Percentiles rank a stretch among this genome's conserved stretches.
Evolutionary conservation across 257 asterid species (phyloP).

Genomic region (Salvia splendens): DNA sequence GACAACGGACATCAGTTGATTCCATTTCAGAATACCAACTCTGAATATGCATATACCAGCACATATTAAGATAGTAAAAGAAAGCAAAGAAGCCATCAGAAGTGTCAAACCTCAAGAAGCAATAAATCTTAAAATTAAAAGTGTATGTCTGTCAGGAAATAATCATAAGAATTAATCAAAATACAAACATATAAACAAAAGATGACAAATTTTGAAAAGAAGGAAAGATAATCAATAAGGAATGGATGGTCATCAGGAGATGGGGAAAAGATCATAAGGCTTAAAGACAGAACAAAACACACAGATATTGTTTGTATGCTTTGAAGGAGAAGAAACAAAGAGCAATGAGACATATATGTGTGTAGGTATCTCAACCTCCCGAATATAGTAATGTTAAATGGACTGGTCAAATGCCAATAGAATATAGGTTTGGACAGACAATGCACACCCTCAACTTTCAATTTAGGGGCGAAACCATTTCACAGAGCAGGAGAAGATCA

Average conservation of each 20-base stretch:
- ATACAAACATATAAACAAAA: slow-evolving; percentile 18
- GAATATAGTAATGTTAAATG: slow-evolving; percentile 9
- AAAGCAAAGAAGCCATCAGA: slow-evolving; percentile 23
- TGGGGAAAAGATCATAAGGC: background rate
- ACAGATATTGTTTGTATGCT: slow-evolving; percentile 4
- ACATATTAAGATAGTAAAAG: slow-evolving; percentile 5
- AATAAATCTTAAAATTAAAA: slow-evolving; percentile 26
- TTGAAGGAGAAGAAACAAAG: background rate
- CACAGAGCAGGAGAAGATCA: background rate
- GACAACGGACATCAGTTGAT: slow-evolving; percentile 21
- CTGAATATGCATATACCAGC: slow-evolving; percentile 20
- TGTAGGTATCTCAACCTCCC: slow-evolving; percentile 21
- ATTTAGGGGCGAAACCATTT: slow-evolving; percentile 1
- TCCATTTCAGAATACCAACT: slow-evolving; percentile 13
- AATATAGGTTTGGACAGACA: slow-evolving; percentile 14
- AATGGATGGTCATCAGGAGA: background rate
- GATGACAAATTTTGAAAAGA: slow-evolving; percentile 9
- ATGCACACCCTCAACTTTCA: slow-evolving; percentile 12
- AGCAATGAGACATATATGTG: background rate
- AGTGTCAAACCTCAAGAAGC: slow-evolving; percentile 7
- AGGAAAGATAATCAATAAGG: background rate
- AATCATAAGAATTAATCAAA: slow-evolving; percentile 8
- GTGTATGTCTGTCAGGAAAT: background rate
- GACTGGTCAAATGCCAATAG: slow-evolving; percentile 19
- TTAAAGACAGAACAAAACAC: slow-evolving; percentile 15